Conservation (phyloP, 495 filamentous ascomycete genomes). For the Neurospora sp. region DNA sequence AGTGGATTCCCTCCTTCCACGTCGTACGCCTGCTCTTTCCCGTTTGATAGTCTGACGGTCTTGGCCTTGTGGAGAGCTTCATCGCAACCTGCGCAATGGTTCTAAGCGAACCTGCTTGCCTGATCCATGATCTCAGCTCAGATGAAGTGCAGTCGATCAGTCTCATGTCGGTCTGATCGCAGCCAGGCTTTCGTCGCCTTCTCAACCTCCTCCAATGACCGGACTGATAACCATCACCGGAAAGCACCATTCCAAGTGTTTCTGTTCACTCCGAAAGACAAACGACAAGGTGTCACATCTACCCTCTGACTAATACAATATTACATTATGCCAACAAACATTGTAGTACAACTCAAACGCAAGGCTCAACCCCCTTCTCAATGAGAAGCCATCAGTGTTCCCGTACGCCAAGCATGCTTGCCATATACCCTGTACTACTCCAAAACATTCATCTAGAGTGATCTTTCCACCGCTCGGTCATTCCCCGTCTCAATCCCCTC, state of each 20-base stretch:
- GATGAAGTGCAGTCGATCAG: background rate
- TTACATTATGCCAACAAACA: background rate
- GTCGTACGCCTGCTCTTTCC: background rate
- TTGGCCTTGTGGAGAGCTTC: background rate
- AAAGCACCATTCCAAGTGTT: background rate
- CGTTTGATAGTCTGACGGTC: background rate
- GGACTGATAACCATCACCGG: background rate
- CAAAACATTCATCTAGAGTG: background rate
- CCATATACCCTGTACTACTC: background rate
- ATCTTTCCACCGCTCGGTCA: background rate
- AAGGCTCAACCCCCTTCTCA: background rate
- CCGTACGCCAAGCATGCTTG: background rate
- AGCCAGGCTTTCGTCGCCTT: background rate
- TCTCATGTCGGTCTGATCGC: background rate
- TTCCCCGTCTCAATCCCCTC: constrained; percentile 5
- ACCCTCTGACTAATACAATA: background rate
- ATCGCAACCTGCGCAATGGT: background rate
- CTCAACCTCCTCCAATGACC: background rate
- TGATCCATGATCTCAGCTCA: background rate
- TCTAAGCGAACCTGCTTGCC: background rate
- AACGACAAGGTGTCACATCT: background rate
- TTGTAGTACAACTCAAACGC: background rate
- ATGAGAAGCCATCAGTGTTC: background rate
- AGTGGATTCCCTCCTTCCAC: background rate
- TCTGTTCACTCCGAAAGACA: background rate